Base-by-base conservation (phyloP, 495 filamentous ascomycete species). In the Rostrohypoxylon terebratum region DNA sequence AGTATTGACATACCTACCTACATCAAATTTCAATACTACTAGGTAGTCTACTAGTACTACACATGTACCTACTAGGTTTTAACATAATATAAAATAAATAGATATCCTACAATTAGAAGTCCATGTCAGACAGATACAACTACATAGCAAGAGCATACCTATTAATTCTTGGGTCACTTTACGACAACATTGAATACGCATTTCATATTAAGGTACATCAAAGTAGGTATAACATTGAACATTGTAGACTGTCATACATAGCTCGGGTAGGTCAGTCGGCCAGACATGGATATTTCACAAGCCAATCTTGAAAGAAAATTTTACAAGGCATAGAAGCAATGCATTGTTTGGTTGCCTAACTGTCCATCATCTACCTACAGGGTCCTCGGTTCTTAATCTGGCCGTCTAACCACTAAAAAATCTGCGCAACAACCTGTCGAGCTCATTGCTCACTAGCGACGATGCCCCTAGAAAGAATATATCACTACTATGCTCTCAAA, bases 261-360 rank as follows among this genome's bases (percentile, higher is more conserved):
- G 28, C 28, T 28, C 6, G 28, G 28, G 28, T 28, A 28, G 28
- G 28, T 28, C 28, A 38, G 38, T 11, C 38, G n/a, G 38, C n/a
- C 38, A 1, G 21, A 9, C 53, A 38, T 14, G 38, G 21, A 9
- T 31, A 38, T 14, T 38, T 9, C 34, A 14, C 31, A n/a, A 13
- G 13, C 0, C 7, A 13, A n/a, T n/a, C n/a, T 9, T 50, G 11
- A 2, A 25, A 50, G 20, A 9, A 50, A 25, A 33, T 16, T 21
- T 25, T 47, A 58, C 48, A 57, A 57, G 42, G 20, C 60, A 57
- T 31, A 18, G 66, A 65, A 66, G 57, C 44, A 73, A 66, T 66
- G 55, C 60, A 73, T 73, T 73, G 25, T 62, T 50, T 50, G 57
- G 50, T 9, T 9, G 38, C 66, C 42, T 69, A 58, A 28, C 66